Base-by-base conservation (phyloP, 129 eudicot species). In the Ambrosia artemisiifolia region DNA sequence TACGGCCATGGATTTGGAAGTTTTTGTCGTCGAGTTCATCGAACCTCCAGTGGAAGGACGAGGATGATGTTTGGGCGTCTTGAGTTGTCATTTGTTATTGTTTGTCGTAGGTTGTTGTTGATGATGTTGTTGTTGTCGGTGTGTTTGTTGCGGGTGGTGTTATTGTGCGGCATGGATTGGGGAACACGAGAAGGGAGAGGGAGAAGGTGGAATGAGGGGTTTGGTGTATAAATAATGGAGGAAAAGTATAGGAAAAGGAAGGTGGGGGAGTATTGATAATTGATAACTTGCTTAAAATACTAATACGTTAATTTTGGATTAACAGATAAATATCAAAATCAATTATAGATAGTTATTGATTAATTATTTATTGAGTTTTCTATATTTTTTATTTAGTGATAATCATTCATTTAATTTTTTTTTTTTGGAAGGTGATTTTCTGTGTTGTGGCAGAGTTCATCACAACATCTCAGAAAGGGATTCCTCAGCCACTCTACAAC, bases 1-100 rank as follows among this genome's bases (percentile, higher is more conserved):
- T 84, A 17, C 85, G 90, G 76, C 96, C 96, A 10, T 82, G 90
- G 80, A 93, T 85, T 75, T 93, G 84, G 83, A 89, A 89, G 79
- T 87, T 87, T 19, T 67, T 57, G 76, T 93, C 95, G 78, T 93
- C 92, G 75, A 89, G 86, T 7, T 85, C 90, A 62, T 86, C 70
- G 88, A 87, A 83, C 54, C 78, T 92, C 98, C 96, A 89, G 69
- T 85, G 88, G 73, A 83, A 85, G 16, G 88, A 47, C 24, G 28
- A 24, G 28, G 28, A 24, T 24, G 28, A 24, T 24, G 28, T 24
- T 24, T 67, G 65, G 3, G 67, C 6, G 67, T 76, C 79, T 19
- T 74, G 91, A 32, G 63, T 62, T 7, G 80, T 12, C 83, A 75
- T 81, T 57, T 60, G 4, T 24, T 24, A 24, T 24, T 24, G 28